Evolutionary conservation across 176 grass and related monocot genomes (phyloP).

Genomic region (Guadua angustifolia): DNA sequence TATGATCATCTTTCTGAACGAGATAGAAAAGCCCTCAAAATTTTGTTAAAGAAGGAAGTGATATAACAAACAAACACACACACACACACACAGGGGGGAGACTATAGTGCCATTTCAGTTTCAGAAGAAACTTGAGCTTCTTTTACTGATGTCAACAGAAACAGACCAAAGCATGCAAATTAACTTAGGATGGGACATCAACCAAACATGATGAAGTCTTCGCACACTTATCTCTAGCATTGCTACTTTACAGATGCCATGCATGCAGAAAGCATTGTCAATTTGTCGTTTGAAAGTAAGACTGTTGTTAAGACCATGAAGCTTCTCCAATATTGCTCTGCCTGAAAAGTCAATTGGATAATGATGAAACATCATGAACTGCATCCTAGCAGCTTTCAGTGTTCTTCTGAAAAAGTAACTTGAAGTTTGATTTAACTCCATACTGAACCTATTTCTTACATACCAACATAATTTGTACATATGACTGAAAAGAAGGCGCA

Average conservation of each 20-base stretch:
- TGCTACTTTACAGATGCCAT: slow-evolving; percentile 41
- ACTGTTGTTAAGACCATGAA: slow-evolving; percentile 41
- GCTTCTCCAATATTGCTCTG: slow-evolving; percentile 42
- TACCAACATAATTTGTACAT: slow-evolving; percentile 23
- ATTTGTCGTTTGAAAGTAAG: slow-evolving; percentile 42
- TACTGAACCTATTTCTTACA: slow-evolving; percentile 1
- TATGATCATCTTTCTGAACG: slow-evolving; percentile 19
- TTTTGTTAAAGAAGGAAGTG: slow-evolving; percentile 8
- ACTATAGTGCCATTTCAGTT: slow-evolving; percentile 13
- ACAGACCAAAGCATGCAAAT: not conserved
- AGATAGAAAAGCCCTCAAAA: slow-evolving; percentile 16
- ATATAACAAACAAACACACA: slow-evolving; percentile 36
- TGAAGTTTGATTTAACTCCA: slow-evolving; percentile 30
- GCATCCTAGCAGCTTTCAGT: slow-evolving; percentile 33
- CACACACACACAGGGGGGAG: not conserved
- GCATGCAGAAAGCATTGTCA: slow-evolving; percentile 40
- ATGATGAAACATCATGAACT: slow-evolving; percentile 30
- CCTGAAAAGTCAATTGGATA: slow-evolving; percentile 36
- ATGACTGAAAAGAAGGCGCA: not conserved
- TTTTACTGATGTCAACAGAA: slow-evolving; percentile 35
- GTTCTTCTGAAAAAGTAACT: slow-evolving; percentile 30
- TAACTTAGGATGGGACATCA: slow-evolving; percentile 45
- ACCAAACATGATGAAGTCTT: slow-evolving; percentile 47
- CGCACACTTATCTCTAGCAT: slow-evolving; percentile 34
- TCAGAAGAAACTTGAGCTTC: slow-evolving; percentile 6